Base-by-base conservation (phyloP, 139 green algal species). In the Closterium sp. region DNA sequence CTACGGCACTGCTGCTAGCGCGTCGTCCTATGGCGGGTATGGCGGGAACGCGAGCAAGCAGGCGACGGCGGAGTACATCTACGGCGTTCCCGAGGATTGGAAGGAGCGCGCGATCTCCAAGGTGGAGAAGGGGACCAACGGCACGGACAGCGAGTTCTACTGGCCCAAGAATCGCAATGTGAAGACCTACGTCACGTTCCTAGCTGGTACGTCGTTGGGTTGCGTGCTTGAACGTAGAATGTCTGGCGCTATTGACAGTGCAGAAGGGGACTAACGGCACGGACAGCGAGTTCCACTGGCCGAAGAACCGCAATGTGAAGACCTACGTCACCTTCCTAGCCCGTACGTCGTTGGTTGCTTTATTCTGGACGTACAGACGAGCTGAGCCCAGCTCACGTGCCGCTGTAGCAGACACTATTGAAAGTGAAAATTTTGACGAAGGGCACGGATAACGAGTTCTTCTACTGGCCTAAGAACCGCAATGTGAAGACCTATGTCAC, bases 71-170 rank as follows among this genome's bases (percentile, higher is more conserved):
- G 89, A 93, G 89, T 94, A 94, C 23, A 33, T 90, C 19, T 94
- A 94, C 81, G 90, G 94, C 35, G 90, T 94, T 87, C 92, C 92
- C 10, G 76, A 55, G 9, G 64, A 55, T 16, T 95, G 93, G 93
- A 95, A 95, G 93, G 93, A 94, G 84, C 33, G 88, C 21, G 38
- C 36, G 25, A 94, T 95, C 84, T 91, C 34, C 33, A 95, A 95
- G 91, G 92, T 95, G 8, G 93, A 95, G 91, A 95, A 95, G 81
- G 93, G 93, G 7, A 95, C 93, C 28, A 95, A 95, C 34, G 93
- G 93, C 33, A 95, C 93, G 23, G 93, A 95, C 86, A 93, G 92
- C 66, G 87, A 95, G 31, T 95, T 91, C 33, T 95, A 76, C 81
- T 94, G 93, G 19, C 87, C 91, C 4, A 90, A 90, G 55, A 95